phyloP scores from a whole-genome alignment of 257 asterid species.

The Solanum medicagineum region DNA sequence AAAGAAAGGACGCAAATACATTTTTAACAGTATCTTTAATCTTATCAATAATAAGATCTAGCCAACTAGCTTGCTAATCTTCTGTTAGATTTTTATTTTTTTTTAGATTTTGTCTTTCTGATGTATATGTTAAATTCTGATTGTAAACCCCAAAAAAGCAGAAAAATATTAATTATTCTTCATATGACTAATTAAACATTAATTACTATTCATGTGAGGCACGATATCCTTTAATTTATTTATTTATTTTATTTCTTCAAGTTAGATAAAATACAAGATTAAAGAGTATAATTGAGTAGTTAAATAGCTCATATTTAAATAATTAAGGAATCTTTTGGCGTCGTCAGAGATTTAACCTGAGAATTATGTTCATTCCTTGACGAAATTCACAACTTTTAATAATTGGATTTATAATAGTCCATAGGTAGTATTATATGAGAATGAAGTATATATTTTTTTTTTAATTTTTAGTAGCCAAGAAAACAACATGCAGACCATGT shows the following conservation, averaged over 20 bases:
- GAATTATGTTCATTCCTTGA: background rate
- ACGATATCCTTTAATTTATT: background rate
- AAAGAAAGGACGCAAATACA: background rate
- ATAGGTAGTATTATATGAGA: background rate
- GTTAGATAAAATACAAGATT: background rate
- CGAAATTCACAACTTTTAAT: background rate
- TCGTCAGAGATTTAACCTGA: background rate
- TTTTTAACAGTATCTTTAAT: background rate
- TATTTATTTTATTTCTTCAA: background rate
- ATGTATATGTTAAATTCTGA: background rate
- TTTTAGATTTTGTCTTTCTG: background rate
- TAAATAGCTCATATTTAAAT: background rate
- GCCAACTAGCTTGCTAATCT: background rate
- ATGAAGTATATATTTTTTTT: background rate
- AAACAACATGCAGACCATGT: background rate
- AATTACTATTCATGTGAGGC: background rate
- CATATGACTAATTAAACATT: background rate
- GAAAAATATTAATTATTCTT: background rate
- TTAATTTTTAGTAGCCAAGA: background rate
- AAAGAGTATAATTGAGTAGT: background rate
- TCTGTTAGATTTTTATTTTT: background rate
- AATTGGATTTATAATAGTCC: background rate
- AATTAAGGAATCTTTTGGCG: background rate
- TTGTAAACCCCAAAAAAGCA: background rate
- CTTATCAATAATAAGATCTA: background rate